These are phyloP conservation scores for Alternaria triticimaculans DNA, from an alignment of 2,329 filamentous ascomycete genomes.

Conservation along the genomic window DNA sequence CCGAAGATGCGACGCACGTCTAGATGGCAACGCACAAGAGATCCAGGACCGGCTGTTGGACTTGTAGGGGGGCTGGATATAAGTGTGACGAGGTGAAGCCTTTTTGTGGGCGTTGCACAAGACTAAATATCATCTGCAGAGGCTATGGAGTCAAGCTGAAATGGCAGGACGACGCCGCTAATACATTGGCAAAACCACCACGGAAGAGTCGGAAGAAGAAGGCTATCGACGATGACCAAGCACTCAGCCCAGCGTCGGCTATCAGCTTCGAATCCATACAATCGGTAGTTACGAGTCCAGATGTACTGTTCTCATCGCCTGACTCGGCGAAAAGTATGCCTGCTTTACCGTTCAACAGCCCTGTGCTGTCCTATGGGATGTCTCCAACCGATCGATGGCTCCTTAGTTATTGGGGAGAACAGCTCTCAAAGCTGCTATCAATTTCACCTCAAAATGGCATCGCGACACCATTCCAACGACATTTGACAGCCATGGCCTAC, in stretches of 20 bases:
- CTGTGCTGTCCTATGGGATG: constrained; percentile 17
- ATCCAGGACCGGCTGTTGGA: constrained; percentile 42
- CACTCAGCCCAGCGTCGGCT: constrained; percentile 22
- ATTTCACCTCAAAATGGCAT: constrained; percentile 27
- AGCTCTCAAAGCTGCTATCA: constrained; percentile 35
- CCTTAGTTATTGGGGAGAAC: constrained; percentile 37
- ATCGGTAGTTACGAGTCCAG: constrained; percentile 2
- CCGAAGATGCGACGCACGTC: constrained; percentile 9
- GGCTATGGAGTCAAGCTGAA: constrained; percentile 40
- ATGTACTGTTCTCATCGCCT: constrained; percentile 10
- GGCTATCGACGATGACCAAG: constrained; percentile 1
- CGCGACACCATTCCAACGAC: constrained; percentile 33
- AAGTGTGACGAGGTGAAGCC: constrained; percentile 44
- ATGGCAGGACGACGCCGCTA: constrained; percentile 31
- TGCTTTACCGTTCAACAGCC: constrained; percentile 7
- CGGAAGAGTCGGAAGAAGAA: constrained; percentile 25
- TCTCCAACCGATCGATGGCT: constrained; percentile 30
- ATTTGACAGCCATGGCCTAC: constrained; percentile 38
- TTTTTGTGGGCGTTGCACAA: constrained; percentile 33
- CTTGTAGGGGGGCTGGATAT: constrained; percentile 41
- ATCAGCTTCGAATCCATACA: constrained; percentile 22
- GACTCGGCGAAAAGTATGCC: constrained; percentile 12
- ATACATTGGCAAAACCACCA: constrained; percentile 18
- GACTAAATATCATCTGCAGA: constrained; percentile 39
- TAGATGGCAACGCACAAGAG: constrained; percentile 34